Percentiles rank a stretch among this genome's conserved stretches.
Evolutionary conservation across 148 eudicot species (phyloP).

Genomic region (Camellia sinensis): DNA sequence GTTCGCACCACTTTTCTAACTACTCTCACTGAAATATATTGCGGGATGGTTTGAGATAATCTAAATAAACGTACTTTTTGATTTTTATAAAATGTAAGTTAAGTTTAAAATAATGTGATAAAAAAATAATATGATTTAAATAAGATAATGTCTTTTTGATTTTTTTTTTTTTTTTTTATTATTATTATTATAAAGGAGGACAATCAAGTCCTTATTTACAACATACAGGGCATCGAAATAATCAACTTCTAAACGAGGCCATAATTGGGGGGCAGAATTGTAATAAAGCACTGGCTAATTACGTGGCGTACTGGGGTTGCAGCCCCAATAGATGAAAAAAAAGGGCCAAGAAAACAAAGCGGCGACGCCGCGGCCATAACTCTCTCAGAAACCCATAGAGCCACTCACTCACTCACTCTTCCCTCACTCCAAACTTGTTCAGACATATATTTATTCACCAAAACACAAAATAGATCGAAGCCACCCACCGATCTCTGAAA

Average conservation of each 20-base stretch:
- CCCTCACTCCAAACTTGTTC: neutral
- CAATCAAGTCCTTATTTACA: too few species aligned
- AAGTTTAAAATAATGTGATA: too few species aligned
- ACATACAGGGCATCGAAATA: too few species aligned
- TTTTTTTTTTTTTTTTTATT: too few species aligned
- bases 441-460: neutral
- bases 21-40: too few species aligned
- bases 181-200: too few species aligned
- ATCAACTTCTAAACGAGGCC: neutral
- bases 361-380: conserved; percentile 30
- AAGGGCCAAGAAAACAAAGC: conserved; percentile 11
- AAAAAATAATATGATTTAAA: too few species aligned
- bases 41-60: too few species aligned
- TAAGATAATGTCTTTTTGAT: too few species aligned
- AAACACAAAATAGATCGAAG: neutral
- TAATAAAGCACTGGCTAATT: neutral
- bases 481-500: conserved; percentile 7
- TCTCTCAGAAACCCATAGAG: conserved; percentile 1
- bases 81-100: too few species aligned
- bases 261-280: conserved; percentile 6
- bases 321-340: conserved; percentile 1
- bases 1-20: too few species aligned
- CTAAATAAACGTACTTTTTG: too few species aligned
- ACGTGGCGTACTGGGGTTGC: conserved; percentile 45
- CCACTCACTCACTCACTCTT: conserved; percentile 1